Evolutionary conservation across 2,329 filamentous ascomycete species (phyloP).

Genomic region (Albophoma yamanashiensis): DNA sequence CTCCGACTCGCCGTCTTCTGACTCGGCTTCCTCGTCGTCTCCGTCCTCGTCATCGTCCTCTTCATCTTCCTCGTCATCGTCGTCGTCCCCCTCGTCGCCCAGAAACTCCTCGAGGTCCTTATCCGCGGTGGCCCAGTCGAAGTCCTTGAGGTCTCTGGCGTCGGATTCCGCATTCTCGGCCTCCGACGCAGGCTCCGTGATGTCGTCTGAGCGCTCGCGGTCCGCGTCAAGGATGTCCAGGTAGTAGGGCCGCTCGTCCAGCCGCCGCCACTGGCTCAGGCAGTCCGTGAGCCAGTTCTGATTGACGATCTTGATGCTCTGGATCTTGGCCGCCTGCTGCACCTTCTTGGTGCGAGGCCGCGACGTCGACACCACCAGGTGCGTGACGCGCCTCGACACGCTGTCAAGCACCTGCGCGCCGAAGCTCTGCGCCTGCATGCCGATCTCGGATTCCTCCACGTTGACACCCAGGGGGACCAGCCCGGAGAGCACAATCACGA

Average conservation of each 20-base stretch:
- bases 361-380: conserved; percentile 60
- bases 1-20: conserved; percentile 7
- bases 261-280: conserved; percentile 69
- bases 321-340: conserved; percentile 68
- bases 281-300: conserved; percentile 83
- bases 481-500: conserved; percentile 79
- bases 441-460: conserved; percentile 73
- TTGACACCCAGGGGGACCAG: conserved; percentile 76
- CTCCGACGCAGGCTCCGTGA: conserved; percentile 19
- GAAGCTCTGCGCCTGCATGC: conserved; percentile 76
- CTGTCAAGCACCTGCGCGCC: conserved; percentile 55
- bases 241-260: conserved; percentile 72
- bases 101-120: conserved; percentile 71
- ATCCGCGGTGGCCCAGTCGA: conserved; percentile 54
- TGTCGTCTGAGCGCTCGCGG: conserved; percentile 26
- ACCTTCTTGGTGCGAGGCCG: conserved; percentile 83
- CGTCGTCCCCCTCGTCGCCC: conserved; percentile 40
- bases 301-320: conserved; percentile 81
- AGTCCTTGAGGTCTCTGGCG: conserved; percentile 37
- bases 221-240: conserved; percentile 65
- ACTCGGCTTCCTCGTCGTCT: conserved; percentile 10
- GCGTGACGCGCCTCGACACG: conserved; percentile 55
- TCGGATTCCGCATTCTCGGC: conserved; percentile 18
- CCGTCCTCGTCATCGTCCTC: conserved; percentile 22
- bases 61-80: conserved; percentile 35